A percentile compares a stretch with the other conserved stretches of the same genome.
These are phyloP conservation scores for Epicoccum nigrum DNA, from an alignment of 2,329 filamentous ascomycete genomes.

Conservation along the genomic window DNA sequence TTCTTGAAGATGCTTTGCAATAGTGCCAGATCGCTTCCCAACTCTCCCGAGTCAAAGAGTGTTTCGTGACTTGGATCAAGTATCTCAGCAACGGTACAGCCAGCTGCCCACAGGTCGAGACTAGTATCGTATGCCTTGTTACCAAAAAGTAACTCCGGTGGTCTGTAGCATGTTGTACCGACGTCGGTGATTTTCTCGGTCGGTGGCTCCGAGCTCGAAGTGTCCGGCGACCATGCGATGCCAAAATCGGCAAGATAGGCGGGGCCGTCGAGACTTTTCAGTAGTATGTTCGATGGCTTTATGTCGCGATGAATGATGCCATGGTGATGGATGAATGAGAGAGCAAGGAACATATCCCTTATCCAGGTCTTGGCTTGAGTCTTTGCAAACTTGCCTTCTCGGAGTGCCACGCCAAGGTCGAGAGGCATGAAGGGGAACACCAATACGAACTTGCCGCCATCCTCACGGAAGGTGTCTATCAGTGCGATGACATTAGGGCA, in stretches of 20 bases:
- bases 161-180: constrained; percentile 87
- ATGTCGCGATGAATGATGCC: constrained; percentile 92
- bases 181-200: constrained; percentile 85
- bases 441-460: constrained; percentile 75
- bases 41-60: constrained; percentile 85
- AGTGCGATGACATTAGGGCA: constrained; percentile 69
- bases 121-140: constrained; percentile 71
- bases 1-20: constrained; percentile 93
- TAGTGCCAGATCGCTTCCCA: constrained; percentile 89
- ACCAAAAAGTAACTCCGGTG: constrained; percentile 90
- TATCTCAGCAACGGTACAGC: constrained; percentile 82
- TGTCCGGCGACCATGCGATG: constrained; percentile 77
- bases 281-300: constrained; percentile 88
- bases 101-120: constrained; percentile 89
- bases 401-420: constrained; percentile 73
- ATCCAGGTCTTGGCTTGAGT: constrained; percentile 58
- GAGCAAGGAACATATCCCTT: constrained; percentile 71
- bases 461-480: constrained; percentile 71
- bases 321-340: constrained; percentile 72
- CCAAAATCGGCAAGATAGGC: constrained; percentile 90
- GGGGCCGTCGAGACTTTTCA: constrained; percentile 70
- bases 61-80: constrained; percentile 61
- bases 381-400: constrained; percentile 49
- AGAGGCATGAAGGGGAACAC: constrained; percentile 84
- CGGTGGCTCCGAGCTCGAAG: constrained; percentile 64